phyloP scores from a whole-genome alignment of 129 eudicot genomes.

The Erigeron canadensis region DNA sequence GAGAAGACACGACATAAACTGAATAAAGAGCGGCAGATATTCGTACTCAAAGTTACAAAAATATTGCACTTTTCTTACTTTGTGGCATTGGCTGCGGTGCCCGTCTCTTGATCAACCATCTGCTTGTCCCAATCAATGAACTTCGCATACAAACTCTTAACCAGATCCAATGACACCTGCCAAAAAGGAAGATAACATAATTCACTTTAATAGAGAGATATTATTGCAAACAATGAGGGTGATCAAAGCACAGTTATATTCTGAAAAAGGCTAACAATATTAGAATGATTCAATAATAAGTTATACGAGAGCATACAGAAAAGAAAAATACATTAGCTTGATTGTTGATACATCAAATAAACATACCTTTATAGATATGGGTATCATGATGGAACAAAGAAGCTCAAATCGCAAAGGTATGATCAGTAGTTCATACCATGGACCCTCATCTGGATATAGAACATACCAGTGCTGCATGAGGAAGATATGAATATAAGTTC shows the following conservation, averaged over 20 bases:
- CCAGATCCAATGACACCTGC: slow-evolving; percentile 94
- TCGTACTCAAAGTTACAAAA: slow-evolving; percentile 4
- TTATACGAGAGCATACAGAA: slow-evolving; percentile 2
- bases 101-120: slow-evolving; percentile 83
- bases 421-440: slow-evolving; percentile 91
- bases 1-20: slow-evolving; percentile 21
- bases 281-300: slow-evolving; percentile 16
- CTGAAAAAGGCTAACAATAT: slow-evolving; percentile 4
- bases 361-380: slow-evolving; percentile 93
- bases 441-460: slow-evolving; percentile 79
- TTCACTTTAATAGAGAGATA: neutral
- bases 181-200: slow-evolving; percentile 9
- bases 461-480: slow-evolving; percentile 94
- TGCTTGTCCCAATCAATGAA: slow-evolving; percentile 97
- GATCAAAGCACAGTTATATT: slow-evolving; percentile 17
- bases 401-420: slow-evolving; percentile 97
- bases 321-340: neutral
- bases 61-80: slow-evolving; percentile 58
- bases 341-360: slow-evolving; percentile 7
- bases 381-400: slow-evolving; percentile 99
- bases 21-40: slow-evolving; percentile 5
- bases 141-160: slow-evolving; percentile 89
- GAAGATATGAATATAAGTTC: slow-evolving; percentile 24
- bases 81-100: slow-evolving; percentile 75
- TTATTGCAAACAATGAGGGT: slow-evolving; percentile 1